Conservation (phyloP, 2,329 filamentous ascomycete species). For the Albifimbria verrucaria region DNA sequence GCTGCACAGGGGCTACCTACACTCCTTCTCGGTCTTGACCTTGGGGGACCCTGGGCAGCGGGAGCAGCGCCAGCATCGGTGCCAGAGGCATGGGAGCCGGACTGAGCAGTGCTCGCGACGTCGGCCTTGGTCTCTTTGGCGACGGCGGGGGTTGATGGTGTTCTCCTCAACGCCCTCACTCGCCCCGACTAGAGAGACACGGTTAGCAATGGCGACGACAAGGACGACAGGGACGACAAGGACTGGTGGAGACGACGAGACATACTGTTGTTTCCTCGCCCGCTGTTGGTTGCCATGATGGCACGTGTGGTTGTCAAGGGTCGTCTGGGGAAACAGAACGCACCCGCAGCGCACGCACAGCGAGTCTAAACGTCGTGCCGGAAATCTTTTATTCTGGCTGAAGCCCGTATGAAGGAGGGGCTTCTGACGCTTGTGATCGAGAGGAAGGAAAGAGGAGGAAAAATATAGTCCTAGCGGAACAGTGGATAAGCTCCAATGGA, state of each 20-base stretch:
- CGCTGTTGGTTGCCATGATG: constrained; percentile 59
- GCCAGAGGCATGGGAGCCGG: constrained; percentile 22
- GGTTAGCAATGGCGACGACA: constrained; percentile 14
- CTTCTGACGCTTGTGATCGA: constrained; percentile 22
- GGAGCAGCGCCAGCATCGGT: constrained; percentile 23
- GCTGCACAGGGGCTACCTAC: constrained; percentile 28
- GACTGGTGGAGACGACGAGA: neutral
- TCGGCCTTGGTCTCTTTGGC: constrained; percentile 37
- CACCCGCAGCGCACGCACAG: constrained; percentile 55
- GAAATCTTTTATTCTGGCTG: constrained; percentile 22
- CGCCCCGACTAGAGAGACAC: constrained; percentile 34
- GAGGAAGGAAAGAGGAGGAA: neutral
- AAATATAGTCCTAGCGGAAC: neutral
- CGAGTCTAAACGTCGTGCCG: constrained; percentile 47
- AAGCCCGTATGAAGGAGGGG: constrained; percentile 32
- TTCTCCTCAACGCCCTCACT: constrained; percentile 38
- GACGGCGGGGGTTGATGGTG: constrained; percentile 34
- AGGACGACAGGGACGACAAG: neutral
- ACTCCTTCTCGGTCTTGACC: constrained; percentile 49
- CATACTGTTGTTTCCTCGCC: constrained; percentile 39
- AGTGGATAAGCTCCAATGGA: constrained; percentile 10
- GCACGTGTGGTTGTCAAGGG: constrained; percentile 37
- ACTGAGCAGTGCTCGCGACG: constrained; percentile 29
- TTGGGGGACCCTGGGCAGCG: constrained; percentile 34
- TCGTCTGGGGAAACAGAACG: constrained; percentile 49